Base-by-base conservation (phyloP, 2,329 filamentous ascomycete species). In the Xylaria sp. region DNA sequence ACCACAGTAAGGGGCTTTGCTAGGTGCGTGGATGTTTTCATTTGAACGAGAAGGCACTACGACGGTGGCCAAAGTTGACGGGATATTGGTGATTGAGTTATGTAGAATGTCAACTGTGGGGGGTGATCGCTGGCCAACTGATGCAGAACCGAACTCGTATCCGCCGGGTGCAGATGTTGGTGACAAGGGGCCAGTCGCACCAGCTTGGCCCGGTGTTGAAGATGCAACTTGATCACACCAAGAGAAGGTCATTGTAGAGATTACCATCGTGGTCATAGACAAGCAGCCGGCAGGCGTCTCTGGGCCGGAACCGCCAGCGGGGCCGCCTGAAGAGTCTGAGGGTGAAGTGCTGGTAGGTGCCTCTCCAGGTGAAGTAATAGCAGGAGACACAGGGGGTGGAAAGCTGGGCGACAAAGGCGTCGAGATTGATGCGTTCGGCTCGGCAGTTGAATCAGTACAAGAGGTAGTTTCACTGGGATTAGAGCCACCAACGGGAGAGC, bases 201-300 rank as follows among this genome's bases (percentile, higher is more conserved):
- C 68, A 23, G 46, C 57, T 56, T 18, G 62, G 32, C 55, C 32
- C 10, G 70, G 66, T 39, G 68, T 60, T 10, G 68, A 56, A n/a
- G 74, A 66, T 43, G 71, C 71, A 30, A 75, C 70, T 63, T 74
- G 72, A 60, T 68, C 74, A 67, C 76, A 77, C 76, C 76, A 77
- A 8, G 75, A 75, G 50, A 77, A 75, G 3, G 74, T 76, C 60
- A 70, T 72, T 28, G 75, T 74, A 9, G 68, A 72, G 64, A 77
- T 72, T 13, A 72, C 72, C 64, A 76, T 55, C 15, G 75, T 75
- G 15, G 74, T 74, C 75, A 76, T 76, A 2, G 72, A 73, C 18
- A 74, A 46, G 57, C 76, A 77, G 41, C 45, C 68, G 28, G 63
- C 56, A 18, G 72, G 59, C 30, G 64, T 63, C 4, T 68, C 72